Evolutionary conservation across 495 filamentous ascomycete genomes (phyloP).

Genomic region (Clohesyomyces aquaticus): DNA sequence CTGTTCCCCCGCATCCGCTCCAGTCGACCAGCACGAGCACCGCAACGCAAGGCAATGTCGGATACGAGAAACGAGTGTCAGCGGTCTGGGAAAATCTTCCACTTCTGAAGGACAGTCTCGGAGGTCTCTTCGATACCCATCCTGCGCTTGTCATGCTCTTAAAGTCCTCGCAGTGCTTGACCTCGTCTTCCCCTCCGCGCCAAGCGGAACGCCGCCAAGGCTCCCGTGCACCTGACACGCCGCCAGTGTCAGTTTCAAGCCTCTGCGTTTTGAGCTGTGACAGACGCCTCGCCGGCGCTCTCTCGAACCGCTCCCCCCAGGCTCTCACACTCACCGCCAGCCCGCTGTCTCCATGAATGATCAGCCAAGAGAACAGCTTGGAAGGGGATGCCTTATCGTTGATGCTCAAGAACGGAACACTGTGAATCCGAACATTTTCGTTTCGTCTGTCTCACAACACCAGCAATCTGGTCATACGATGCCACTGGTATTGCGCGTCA

Average conservation of each 20-base stretch:
- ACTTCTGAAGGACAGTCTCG: too few species aligned
- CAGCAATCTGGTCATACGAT: constrained; percentile 18
- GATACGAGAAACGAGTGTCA: too few species aligned
- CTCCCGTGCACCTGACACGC: constrained; percentile 15
- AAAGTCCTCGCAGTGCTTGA: constrained; percentile 5
- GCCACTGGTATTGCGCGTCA: constrained; percentile 9
- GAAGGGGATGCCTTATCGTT: constrained; percentile 23
- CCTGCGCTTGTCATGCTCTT: constrained; percentile 11
- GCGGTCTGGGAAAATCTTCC: too few species aligned
- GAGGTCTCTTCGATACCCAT: too few species aligned
- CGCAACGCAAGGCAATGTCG: constrained; percentile 4
- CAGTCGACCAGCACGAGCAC: constrained; percentile 6
- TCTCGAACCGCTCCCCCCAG: constrained; percentile 1
- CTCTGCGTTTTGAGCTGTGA: constrained; percentile 27
- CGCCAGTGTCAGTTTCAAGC: constrained; percentile 23
- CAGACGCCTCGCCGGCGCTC: constrained; percentile 11
- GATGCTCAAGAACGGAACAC: constrained; percentile 25
- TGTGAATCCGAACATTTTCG: constrained; percentile 18
- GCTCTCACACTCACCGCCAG: constrained; percentile 28
- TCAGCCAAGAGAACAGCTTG: constrained; percentile 5
- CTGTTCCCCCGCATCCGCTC: not conserved
- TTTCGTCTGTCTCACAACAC: constrained; percentile 31
- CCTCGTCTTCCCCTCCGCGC: not conserved
- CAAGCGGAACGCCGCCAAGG: constrained; percentile 11
- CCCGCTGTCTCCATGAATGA: constrained; percentile 13